A percentile compares a stretch with the other conserved stretches of the same genome.
These are phyloP conservation scores for Alternaria burnsii DNA, from an alignment of 2,329 filamentous ascomycete genomes.

Conservation along the genomic window DNA sequence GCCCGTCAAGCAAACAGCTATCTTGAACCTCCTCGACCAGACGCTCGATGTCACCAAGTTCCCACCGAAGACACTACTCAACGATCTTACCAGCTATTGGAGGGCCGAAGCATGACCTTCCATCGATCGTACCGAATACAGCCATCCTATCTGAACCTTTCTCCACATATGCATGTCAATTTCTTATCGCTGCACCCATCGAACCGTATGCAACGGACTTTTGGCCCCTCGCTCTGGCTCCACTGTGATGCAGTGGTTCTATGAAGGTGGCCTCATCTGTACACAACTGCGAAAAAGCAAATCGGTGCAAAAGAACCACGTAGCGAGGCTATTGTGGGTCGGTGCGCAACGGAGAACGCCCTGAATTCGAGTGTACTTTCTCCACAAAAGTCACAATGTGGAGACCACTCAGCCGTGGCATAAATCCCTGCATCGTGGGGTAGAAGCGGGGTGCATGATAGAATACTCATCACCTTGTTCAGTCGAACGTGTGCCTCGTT, in stretches of 20 bases:
- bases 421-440: slow-evolving; percentile 14
- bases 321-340: slow-evolving; percentile 7
- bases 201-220: background rate
- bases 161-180: background rate
- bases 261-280: background rate
- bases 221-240: background rate
- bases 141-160: background rate
- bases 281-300: background rate
- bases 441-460: slow-evolving; percentile 20
- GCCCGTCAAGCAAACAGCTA: slow-evolving; percentile 35
- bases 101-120: slow-evolving; percentile 28
- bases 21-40: slow-evolving; percentile 38
- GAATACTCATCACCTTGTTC: background rate
- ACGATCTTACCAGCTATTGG: slow-evolving; percentile 43
- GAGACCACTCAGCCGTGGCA: background rate
- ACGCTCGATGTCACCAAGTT: slow-evolving; percentile 42
- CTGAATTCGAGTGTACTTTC: background rate
- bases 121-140: background rate
- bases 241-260: background rate
- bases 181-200: background rate
- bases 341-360: background rate
- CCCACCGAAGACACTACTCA: slow-evolving; percentile 39
- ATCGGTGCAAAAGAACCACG: background rate
- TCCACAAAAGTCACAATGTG: background rate
- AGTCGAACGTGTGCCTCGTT: slow-evolving; percentile 25